These are phyloP conservation scores for Colletotrichum sp. DNA, from an alignment of 2,329 filamentous ascomycete species.

Conservation along the genomic window DNA sequence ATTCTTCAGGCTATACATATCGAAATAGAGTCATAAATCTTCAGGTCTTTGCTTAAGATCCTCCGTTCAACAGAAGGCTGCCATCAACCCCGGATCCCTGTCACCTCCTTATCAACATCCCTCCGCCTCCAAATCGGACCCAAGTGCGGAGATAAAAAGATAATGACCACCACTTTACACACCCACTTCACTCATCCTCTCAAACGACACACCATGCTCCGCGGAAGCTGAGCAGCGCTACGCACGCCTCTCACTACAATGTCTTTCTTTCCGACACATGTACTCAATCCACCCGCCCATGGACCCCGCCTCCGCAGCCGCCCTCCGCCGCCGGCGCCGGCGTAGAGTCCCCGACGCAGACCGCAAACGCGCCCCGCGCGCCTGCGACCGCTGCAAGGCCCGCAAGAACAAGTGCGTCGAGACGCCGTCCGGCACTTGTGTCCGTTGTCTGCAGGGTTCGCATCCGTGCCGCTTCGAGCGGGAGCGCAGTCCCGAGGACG, in stretches of 20 bases:
- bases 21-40: not conserved
- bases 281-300: not conserved
- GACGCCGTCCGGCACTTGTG: constrained; percentile 27
- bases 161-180: not conserved
- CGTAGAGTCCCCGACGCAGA: constrained; percentile 36
- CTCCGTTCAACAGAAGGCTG: not conserved
- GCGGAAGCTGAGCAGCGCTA: not conserved
- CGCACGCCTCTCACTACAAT: not conserved
- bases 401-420: constrained; percentile 40
- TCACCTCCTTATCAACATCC: not conserved
- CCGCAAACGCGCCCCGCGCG: constrained; percentile 36
- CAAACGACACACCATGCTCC: not conserved
- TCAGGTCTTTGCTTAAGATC: not conserved
- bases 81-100: not conserved
- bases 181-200: not conserved
- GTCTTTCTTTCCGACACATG: not conserved
- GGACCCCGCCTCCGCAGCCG: constrained; percentile 1
- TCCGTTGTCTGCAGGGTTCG: constrained; percentile 30
- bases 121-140: not conserved
- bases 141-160: not conserved
- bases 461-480: constrained; percentile 25
- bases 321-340: constrained; percentile 16
- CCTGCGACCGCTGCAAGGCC: constrained; percentile 38
- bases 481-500: not conserved
- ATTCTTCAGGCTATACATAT: not conserved